Base-by-base conservation (phyloP, 1,284 basidiomycete genomes). In the Sphagnurus paluster region DNA sequence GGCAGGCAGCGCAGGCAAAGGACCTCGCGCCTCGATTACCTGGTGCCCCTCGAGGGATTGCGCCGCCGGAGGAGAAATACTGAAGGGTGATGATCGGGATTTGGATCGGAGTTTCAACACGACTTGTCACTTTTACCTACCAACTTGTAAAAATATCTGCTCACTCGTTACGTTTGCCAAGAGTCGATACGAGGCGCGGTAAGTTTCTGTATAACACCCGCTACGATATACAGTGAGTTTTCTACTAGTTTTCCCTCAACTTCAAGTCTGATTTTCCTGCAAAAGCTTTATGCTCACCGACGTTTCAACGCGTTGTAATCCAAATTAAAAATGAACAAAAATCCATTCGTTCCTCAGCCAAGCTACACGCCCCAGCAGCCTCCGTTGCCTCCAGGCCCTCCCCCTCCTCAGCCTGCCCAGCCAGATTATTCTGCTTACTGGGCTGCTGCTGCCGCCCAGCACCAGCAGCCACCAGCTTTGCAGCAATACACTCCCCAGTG, bases 361-460 rank as follows among this genome's bases (percentile, higher is more conserved):
- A 73, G 77, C 30, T 87, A 84, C 61, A 76, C 80, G 8, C 75
- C 78, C 26, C 82, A 80, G 39, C 86, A 86, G 58, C 85, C 87
- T 2, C 87, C 87, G 32, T 70, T 89, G 33, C 87, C 87, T 42
- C 85, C 87, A 19, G 87, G 85, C 16, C 87, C 84, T 46, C 86
- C 87, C 13, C 87, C 87, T 2, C 76, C 79, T 39, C 80, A 81
- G 55, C 79, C 84, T 45, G 65, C 72, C 13, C 82, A 84, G 54
- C 77, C 78, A 36, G 87, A 90, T 62, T 90, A 89, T 59, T 75
- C 82, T 41, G 81, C 78, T 0, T 90, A 88, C 66, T 90, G 87
- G 87, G 75, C 80, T 14, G 79, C 80, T 25, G 79, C 77, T 1
- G 75, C 78, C 7, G 72, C 72, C 19, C 76, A 79, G 40, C 71